Evolutionary conservation across 192 early-diverging fungal species (phyloP).

Genomic region (Borealophlyctis nickersoniae): DNA sequence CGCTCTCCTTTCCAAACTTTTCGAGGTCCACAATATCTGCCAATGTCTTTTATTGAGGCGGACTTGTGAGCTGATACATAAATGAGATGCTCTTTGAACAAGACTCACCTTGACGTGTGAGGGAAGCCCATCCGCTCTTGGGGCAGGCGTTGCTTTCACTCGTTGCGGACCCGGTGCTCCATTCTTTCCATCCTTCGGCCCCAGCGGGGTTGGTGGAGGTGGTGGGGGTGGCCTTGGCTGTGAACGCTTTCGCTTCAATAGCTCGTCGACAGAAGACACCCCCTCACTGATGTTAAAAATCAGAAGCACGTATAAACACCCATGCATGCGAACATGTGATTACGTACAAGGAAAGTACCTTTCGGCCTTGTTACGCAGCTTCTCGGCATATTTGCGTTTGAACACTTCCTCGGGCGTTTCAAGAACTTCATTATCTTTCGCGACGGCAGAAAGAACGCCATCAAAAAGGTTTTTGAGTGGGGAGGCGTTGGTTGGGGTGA

Average conservation of each 20-base stretch:
- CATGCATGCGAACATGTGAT: background rate
- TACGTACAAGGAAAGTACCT: constrained; percentile 35
- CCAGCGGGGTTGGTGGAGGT: background rate
- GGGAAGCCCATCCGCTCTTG: constrained; percentile 19
- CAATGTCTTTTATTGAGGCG: constrained; percentile 13
- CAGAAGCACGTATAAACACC: background rate
- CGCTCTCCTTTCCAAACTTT: constrained; percentile 13
- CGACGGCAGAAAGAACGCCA: constrained; percentile 9
- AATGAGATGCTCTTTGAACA: background rate
- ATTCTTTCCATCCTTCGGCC: background rate
- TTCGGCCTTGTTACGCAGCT: constrained; percentile 54
- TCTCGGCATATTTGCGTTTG: constrained; percentile 59
- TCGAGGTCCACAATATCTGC: constrained; percentile 45
- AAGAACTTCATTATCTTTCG: background rate
- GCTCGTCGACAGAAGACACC: constrained; percentile 40
- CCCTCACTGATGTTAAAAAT: constrained; percentile 47
- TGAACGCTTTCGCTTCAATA: constrained; percentile 26
- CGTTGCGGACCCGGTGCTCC: background rate
- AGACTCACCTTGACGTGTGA: constrained; percentile 32
- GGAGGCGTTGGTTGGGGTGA: background rate
- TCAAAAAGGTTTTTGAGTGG: constrained; percentile 1
- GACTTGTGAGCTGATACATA: background rate
- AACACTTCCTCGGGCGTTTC: background rate
- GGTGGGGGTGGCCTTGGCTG: constrained; percentile 7
- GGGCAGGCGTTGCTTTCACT: constrained; percentile 29